Evolutionary conservation across 2,329 filamentous ascomycete species (phyloP).

Genomic region (Sordariomycetes sp.): DNA sequence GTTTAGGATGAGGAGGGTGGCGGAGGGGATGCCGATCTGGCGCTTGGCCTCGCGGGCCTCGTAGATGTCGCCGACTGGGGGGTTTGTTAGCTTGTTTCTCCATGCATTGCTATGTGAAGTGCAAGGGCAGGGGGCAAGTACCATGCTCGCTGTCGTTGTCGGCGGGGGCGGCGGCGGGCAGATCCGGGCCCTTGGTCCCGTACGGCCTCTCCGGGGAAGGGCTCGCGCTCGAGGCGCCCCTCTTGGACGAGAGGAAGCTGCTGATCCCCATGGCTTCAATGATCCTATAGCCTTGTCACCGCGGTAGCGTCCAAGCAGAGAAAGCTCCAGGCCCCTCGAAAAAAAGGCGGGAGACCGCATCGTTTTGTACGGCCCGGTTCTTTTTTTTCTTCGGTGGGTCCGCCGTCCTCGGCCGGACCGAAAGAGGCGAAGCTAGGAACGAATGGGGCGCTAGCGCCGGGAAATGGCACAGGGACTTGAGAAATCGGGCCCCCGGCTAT

Average conservation of each 20-base stretch:
- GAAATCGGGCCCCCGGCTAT: too few relatives aligned
- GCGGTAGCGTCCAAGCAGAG: not conserved
- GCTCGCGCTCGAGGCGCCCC: not conserved
- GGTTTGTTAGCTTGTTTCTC: not conserved
- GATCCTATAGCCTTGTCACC: not conserved
- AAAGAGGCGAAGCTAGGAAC: too few relatives aligned
- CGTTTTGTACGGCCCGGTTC: too few relatives aligned
- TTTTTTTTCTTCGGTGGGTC: too few relatives aligned
- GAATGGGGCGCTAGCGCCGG: too few relatives aligned
- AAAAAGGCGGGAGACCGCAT: too few relatives aligned
- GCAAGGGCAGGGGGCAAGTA: not conserved
- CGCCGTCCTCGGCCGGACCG: too few relatives aligned
- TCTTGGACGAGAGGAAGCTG: not conserved
- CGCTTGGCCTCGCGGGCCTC: conserved; percentile 35
- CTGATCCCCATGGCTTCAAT: not conserved
- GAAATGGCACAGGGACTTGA: too few relatives aligned
- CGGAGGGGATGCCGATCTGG: conserved; percentile 43
- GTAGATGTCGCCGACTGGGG: conserved; percentile 18
- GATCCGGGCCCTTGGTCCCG: not conserved
- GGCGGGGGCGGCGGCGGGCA: not conserved
- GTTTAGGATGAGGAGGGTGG: conserved; percentile 52
- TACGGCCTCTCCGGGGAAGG: not conserved
- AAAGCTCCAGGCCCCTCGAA: too few relatives aligned
- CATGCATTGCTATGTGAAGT: not conserved
- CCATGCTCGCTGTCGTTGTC: not conserved